A percentile compares a stretch with the other conserved stretches of the same genome.
These are phyloP conservation scores for Marvania coccoides DNA, from an alignment of 139 green algal species.

Conservation along the genomic window DNA sequence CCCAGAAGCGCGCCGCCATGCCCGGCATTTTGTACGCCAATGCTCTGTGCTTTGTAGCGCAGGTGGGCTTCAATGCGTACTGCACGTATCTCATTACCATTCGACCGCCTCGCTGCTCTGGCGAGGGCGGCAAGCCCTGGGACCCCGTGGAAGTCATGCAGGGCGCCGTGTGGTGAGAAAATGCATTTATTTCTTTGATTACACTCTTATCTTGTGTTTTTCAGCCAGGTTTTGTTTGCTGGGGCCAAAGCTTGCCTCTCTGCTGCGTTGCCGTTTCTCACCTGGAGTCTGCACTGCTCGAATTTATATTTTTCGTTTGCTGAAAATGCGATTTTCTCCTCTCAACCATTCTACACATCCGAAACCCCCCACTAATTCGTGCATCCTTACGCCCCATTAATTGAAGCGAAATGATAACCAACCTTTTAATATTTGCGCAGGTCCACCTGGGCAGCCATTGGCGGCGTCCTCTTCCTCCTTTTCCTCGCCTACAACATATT, in stretches of 20 bases:
- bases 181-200: background rate
- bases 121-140: background rate
- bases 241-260: too few species aligned
- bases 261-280: too few species aligned
- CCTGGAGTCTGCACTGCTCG: too few species aligned
- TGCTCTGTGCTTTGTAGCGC: background rate
- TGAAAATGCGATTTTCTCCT: too few species aligned
- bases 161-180: background rate
- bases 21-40: slow-evolving; percentile 23
- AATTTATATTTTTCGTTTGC: too few species aligned
- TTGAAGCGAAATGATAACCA: too few species aligned
- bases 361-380: too few species aligned
- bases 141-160: background rate
- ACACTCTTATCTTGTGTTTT: background rate
- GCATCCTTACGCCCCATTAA: too few species aligned
- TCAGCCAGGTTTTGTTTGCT: too few species aligned
- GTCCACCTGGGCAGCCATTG: slow-evolving; percentile 29
- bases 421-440: too few species aligned
- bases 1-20: slow-evolving; percentile 10
- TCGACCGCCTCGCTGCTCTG: background rate
- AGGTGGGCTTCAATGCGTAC: slow-evolving; percentile 6
- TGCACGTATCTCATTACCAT: background rate
- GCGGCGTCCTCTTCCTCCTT: background rate
- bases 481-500: slow-evolving; percentile 35
- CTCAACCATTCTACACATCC: too few species aligned